Evolutionary conservation across 352 stramenopile species (phyloP).

Genomic region (Pythium insidiosum): DNA sequence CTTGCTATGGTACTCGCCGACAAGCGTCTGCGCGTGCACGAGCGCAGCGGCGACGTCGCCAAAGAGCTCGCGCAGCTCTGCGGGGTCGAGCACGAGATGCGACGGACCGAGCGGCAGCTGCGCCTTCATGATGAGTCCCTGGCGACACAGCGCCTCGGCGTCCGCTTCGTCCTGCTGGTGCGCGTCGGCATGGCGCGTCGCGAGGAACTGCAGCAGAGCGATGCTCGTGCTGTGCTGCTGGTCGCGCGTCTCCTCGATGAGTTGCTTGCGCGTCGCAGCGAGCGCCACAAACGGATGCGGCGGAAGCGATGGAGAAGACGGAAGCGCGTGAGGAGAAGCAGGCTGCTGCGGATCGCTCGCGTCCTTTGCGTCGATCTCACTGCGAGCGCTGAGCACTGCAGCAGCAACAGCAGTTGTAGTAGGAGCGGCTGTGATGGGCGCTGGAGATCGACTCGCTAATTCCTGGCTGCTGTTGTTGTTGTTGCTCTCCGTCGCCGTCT

Average conservation of each 20-base stretch:
- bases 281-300: conserved; percentile 26
- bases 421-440: neutral
- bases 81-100: conserved; percentile 30
- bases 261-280: conserved; percentile 23
- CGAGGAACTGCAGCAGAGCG: conserved; percentile 39
- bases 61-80: conserved; percentile 35
- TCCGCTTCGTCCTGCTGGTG: conserved; percentile 27
- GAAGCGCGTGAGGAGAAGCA: no score
- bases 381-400: no score
- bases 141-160: conserved; percentile 29
- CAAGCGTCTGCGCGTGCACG: conserved; percentile 47
- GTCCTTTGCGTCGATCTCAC: no score
- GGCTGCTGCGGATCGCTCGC: no score
- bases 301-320: no score
- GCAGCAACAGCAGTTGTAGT: neutral
- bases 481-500: neutral
- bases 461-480: neutral
- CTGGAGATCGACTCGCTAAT: neutral
- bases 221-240: conserved; percentile 22
- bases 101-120: conserved; percentile 70
- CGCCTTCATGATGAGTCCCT: conserved; percentile 60
- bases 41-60: conserved; percentile 33
- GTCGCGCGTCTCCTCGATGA: conserved; percentile 21
- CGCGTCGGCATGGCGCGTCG: conserved; percentile 33
- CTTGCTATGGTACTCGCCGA: conserved; percentile 37